phyloP scores from a whole-genome alignment of 2,329 filamentous ascomycete genomes.

The Claviceps spartinae region DNA sequence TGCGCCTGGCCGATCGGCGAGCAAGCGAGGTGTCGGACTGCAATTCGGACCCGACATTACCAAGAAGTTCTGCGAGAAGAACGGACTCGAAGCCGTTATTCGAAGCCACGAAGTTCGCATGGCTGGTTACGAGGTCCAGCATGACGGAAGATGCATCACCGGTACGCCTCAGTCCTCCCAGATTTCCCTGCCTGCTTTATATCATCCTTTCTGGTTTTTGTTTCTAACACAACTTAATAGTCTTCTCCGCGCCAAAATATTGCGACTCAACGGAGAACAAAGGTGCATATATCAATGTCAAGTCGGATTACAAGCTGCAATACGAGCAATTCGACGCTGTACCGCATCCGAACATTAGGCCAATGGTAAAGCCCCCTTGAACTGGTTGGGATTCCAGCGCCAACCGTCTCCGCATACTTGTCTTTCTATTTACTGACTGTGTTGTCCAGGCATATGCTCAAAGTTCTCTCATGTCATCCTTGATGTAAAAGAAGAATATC shows the following conservation, averaged over 20 bases:
- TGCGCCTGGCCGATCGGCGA: constrained; percentile 73
- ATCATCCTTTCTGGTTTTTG: constrained; percentile 13
- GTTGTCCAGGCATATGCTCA: constrained; percentile 60
- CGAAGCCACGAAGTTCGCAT: constrained; percentile 96
- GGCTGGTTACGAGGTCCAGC: constrained; percentile 98
- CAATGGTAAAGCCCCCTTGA: constrained; percentile 49
- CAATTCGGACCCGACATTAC: constrained; percentile 96
- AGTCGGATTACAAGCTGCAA: constrained; percentile 76
- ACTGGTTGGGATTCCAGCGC: constrained; percentile 1
- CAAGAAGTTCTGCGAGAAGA: constrained; percentile 91
- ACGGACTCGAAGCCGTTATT: constrained; percentile 87
- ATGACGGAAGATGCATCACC: constrained; percentile 89
- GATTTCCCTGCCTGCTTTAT: not conserved
- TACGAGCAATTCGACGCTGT: constrained; percentile 95
- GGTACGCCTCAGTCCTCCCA: constrained; percentile 33
- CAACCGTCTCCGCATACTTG: not conserved
- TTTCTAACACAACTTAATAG: constrained; percentile 24
- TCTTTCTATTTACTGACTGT: constrained; percentile 12
- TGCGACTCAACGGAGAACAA: constrained; percentile 97
- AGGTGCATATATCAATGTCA: constrained; percentile 96
- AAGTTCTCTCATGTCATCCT: constrained; percentile 63
- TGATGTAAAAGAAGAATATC: constrained; percentile 40
- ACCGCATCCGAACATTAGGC: constrained; percentile 86
- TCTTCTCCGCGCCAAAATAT: constrained; percentile 95
- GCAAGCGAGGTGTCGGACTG: constrained; percentile 90